phyloP scores from a whole-genome alignment of 148 eudicot species.

The Rhododendron ovatum region DNA sequence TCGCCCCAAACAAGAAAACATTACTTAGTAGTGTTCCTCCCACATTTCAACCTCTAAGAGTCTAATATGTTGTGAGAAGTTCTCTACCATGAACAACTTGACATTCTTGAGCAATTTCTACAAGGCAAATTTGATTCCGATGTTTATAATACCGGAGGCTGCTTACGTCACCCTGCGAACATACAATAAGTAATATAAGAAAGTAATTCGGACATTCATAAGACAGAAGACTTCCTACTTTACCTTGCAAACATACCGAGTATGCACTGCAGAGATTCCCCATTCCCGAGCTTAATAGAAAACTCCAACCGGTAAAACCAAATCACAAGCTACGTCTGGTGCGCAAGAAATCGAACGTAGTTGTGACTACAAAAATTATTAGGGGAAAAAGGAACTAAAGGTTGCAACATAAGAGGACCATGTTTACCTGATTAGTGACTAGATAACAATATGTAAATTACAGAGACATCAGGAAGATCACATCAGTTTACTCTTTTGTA shows the following conservation, averaged over 20 bases:
- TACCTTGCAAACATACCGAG: neutral
- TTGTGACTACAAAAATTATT: neutral
- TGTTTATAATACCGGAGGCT: neutral
- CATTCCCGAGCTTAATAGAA: neutral
- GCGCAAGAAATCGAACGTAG: neutral
- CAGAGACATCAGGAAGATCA: neutral
- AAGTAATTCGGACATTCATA: neutral
- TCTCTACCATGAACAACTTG: neutral
- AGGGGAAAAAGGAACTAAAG: neutral
- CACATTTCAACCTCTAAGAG: neutral
- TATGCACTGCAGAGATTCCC: neutral
- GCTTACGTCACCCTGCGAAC: neutral
- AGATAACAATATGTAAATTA: neutral
- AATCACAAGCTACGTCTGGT: neutral
- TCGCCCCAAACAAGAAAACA: neutral
- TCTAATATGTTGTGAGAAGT: neutral
- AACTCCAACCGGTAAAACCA: neutral
- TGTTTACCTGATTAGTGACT: neutral
- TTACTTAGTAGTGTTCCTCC: neutral
- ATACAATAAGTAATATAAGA: neutral
- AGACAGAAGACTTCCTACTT: neutral
- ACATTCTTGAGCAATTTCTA: neutral
- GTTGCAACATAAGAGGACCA: neutral
- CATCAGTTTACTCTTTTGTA: neutral
- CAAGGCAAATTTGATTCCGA: neutral